Conservation (phyloP, 2,329 filamentous ascomycete species). For the Pseudocercospora pini-densiflorae region DNA sequence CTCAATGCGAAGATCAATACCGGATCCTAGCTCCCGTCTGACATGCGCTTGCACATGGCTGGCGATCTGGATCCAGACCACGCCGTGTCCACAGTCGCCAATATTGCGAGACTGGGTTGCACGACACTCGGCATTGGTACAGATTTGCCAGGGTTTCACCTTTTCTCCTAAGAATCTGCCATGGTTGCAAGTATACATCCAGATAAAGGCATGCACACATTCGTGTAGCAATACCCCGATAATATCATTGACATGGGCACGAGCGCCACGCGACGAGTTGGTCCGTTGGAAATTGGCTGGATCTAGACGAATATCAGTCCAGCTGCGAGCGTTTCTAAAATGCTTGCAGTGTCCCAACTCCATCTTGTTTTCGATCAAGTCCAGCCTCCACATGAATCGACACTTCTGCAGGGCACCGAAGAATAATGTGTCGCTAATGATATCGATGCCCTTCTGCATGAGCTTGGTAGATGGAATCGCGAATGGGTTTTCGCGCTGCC, state of each 20-base stretch:
- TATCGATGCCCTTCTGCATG: constrained; percentile 1
- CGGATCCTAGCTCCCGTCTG: background rate
- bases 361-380: background rate
- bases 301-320: background rate
- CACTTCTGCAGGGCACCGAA: background rate
- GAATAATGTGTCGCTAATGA: constrained; percentile 14
- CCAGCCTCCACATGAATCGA: background rate
- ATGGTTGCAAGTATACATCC: constrained; percentile 3
- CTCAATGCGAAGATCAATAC: background rate
- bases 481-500: too few species aligned
- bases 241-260: too few species aligned
- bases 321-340: too few species aligned
- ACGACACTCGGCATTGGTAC: background rate
- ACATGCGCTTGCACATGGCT: constrained; percentile 3
- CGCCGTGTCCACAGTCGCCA: constrained; percentile 6
- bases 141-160: background rate
- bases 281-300: too few species aligned
- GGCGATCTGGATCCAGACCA: background rate
- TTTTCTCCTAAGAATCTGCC: background rate
- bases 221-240: constrained; percentile 13
- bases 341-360: background rate
- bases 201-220: constrained; percentile 14
- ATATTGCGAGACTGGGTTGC: background rate
- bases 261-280: background rate
- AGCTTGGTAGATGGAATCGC: background rate